Percentiles rank a stretch among this genome's conserved stretches.
Conservation (phyloP, 2,329 filamentous ascomycete genomes). For the Colletotrichum scovillei region DNA sequence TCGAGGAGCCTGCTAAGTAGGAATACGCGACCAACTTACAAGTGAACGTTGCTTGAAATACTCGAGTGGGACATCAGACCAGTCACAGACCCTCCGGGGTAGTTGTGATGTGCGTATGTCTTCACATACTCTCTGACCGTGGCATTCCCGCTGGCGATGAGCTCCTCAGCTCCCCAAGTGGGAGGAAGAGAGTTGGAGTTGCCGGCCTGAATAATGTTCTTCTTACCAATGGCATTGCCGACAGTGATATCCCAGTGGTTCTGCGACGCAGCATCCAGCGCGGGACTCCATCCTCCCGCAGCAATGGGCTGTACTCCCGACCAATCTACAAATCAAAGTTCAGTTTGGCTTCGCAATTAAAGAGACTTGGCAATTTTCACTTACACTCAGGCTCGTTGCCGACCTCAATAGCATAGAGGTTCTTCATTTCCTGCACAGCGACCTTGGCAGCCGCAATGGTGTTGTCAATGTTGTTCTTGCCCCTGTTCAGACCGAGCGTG, state of each 20-base stretch:
- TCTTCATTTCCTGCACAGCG: constrained; percentile 56
- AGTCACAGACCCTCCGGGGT: constrained; percentile 55
- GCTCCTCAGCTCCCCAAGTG: constrained; percentile 50
- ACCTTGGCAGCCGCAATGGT: constrained; percentile 62
- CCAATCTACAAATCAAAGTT: constrained; percentile 43
- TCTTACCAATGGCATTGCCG: constrained; percentile 47
- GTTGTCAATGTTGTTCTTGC: constrained; percentile 63
- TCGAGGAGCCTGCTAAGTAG: background rate
- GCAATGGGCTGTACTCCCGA: constrained; percentile 51
- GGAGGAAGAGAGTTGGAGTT: constrained; percentile 51
- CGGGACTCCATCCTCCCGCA: constrained; percentile 48
- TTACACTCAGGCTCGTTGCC: constrained; percentile 69
- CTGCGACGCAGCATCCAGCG: constrained; percentile 51
- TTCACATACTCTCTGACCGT: constrained; percentile 52
- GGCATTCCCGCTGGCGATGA: constrained; percentile 50
- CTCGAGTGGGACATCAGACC: constrained; percentile 57
- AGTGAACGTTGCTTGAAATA: constrained; percentile 48
- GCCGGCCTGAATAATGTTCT: constrained; percentile 52
- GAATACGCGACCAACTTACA: background rate
- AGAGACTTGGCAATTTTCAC: constrained; percentile 30
- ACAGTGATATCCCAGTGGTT: constrained; percentile 51
- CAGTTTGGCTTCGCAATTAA: background rate
- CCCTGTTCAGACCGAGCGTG: constrained; percentile 64
- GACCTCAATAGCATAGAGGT: constrained; percentile 65
- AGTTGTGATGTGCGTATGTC: constrained; percentile 60